Base-by-base conservation (phyloP, 2,329 filamentous ascomycete species). In the Arachnomyces sp. region DNA sequence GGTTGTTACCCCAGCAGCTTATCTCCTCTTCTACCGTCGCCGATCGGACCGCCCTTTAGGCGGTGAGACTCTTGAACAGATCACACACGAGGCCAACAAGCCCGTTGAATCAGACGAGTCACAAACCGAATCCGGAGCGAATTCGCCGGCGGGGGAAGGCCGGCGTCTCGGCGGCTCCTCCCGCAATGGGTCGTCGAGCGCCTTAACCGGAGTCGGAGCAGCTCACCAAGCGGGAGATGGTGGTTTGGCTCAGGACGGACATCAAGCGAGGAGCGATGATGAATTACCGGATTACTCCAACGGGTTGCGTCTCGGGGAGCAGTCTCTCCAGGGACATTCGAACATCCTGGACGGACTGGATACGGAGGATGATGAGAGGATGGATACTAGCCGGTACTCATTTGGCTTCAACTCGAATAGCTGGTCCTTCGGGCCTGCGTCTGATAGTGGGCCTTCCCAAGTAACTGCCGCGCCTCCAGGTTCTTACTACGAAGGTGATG, bases 11-110 rank as follows among this genome's bases (percentile, higher is more conserved):
- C 66, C 76, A 12, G 81, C 84, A 14, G 92, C 92, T 0, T 98
- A 98, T 63, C 74, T 98, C 8, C 73, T 98, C 28, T 98, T 98
- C 71, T 98, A 98, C 66, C 85, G 92, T 31, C 84, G 92, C 42
- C 82, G 87, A 48, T 86, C 87, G 4, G 72, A 76, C 6, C 65
- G 64, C 46, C 84, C 87, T 47, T 77, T 98, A 49, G 92, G 92
- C 42, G 89, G 89, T 17, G 73, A 81, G 33, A 75, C 75, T 38
- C 81, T 95, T 44, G 75, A 81, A 50, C 70, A 81, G 49, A 79
- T 94, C 36, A 70, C 85, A 39, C 74, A 80, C 38, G 70, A 73
- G 40, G 84, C 76, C 54, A 71, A 73, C 47, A 72, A 74, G 44
- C 67, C 66, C 43, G 69, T 62, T 38, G 74, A 76, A 36, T 59